Conservation (phyloP, 441 rosid genomes). For the Gossypium gossypioides region DNA sequence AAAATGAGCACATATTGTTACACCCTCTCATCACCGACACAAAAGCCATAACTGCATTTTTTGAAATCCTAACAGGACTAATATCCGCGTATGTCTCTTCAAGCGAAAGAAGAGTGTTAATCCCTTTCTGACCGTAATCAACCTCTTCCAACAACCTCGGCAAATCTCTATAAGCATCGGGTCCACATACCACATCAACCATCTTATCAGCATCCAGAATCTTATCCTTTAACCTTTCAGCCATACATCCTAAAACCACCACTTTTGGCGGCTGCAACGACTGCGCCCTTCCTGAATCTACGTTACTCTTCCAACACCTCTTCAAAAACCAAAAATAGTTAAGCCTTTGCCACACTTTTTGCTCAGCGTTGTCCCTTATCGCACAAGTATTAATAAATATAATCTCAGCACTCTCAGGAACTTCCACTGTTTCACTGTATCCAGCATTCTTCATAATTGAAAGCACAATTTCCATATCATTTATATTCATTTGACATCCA, state of each 20-base stretch:
- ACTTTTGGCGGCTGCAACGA: constrained; percentile 75
- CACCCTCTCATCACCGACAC: constrained; percentile 97
- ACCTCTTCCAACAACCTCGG: constrained; percentile 76
- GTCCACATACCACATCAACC: constrained; percentile 96
- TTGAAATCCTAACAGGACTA: constrained; percentile 58
- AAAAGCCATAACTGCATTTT: constrained; percentile 64
- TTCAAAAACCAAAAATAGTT: constrained; percentile 92
- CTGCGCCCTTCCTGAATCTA: constrained; percentile 50
- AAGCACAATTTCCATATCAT: constrained; percentile 88
- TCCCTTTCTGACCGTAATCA: constrained; percentile 81
- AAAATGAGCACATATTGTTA: constrained; percentile 92
- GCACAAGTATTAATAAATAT: constrained; percentile 87
- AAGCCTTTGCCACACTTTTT: constrained; percentile 91
- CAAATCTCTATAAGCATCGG: constrained; percentile 90
- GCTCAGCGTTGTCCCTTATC: constrained; percentile 83
- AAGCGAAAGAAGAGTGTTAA: constrained; percentile 80
- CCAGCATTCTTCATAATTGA: constrained; percentile 79
- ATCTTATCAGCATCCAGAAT: constrained; percentile 88
- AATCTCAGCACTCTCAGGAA: constrained; percentile 79
- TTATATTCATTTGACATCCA: constrained; percentile 91
- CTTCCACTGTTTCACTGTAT: constrained; percentile 50
- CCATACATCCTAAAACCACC: constrained; percentile 93
- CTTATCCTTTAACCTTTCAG: constrained; percentile 85
- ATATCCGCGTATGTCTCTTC: constrained; percentile 94
- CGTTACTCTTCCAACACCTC: constrained; percentile 77